Base-by-base conservation (phyloP, 2,329 filamentous ascomycete species). In the Phaeophleospora eucalypticola region DNA sequence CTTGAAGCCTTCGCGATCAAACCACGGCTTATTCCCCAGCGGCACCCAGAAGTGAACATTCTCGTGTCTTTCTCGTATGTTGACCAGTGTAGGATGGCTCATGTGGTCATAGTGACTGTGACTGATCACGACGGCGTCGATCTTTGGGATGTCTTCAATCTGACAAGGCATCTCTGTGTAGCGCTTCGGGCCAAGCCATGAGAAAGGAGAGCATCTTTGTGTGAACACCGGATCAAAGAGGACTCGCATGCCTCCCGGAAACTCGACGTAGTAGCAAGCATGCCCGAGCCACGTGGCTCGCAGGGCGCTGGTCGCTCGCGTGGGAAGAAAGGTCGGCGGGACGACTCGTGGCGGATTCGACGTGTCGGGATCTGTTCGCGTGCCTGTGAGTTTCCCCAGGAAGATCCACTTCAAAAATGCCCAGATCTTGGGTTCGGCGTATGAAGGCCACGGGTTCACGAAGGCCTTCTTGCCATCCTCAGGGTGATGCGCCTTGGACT, bases 221-320 rank as follows among this genome's bases (percentile, higher is more conserved):
- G 91, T 88, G 57, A 96, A 95, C 27, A 96, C 90, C 1, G 91
- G 91, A 62, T 96, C 91, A 65, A 95, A 96, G 3, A 97, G 79
- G 3, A 95, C 88, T 45, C 91, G 83, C 43, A 97, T 74, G 1
- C 91, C 91, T 12, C 80, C 78, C 1, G 89, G 89, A 60, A 90
- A 96, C 67, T 96, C 91, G 58, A 95, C 81, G 61, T 88, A 90
- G 72, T 89, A 95, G 72, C 89, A 95, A 3, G 91, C 90, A 67
- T 97, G 91, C 29, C 91, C 91, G 2, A 97, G 81, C 91, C 91
- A 96, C 34, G 91, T 97, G 27, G 90, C 87, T 44, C 89, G 82
- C 18, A 97, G 77, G 34, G 78, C 75, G 15, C 69, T 54, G 2
- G 77, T 79, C 3, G 75, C 68, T 45, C 87, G 80, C 12, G 72